These are phyloP conservation scores for Venturia pyrina DNA, from an alignment of 2,329 filamentous ascomycete genomes.

Conservation along the genomic window DNA sequence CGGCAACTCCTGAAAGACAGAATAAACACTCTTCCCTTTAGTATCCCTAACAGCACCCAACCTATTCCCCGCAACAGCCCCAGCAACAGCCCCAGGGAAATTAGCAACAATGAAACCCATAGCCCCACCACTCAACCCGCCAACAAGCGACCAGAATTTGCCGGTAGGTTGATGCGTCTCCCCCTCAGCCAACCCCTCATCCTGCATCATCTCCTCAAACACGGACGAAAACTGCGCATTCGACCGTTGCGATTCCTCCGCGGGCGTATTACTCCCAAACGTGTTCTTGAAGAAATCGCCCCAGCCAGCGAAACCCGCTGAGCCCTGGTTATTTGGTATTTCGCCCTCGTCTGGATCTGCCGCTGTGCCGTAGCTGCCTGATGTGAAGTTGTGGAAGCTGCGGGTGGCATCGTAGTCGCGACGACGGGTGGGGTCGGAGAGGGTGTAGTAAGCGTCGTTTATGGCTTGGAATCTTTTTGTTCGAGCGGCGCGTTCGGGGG, in stretches of 20 bases:
- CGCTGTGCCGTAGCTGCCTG: constrained; percentile 19
- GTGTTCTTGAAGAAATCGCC: constrained; percentile 49
- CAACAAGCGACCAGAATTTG: constrained; percentile 79
- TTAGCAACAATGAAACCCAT: constrained; percentile 95
- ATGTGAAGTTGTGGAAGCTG: constrained; percentile 38
- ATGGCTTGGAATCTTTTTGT: constrained; percentile 87
- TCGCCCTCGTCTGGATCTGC: constrained; percentile 37
- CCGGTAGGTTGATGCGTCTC: constrained; percentile 50
- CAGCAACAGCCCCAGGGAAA: constrained; percentile 77
- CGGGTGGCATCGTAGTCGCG: constrained; percentile 76
- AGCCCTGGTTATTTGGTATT: constrained; percentile 31
- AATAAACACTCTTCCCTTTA: constrained; percentile 89
- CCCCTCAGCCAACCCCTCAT: constrained; percentile 59
- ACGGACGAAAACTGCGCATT: constrained; percentile 69
- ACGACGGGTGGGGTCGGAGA: constrained; percentile 68
- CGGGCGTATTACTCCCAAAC: constrained; percentile 10
- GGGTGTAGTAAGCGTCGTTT: constrained; percentile 87
- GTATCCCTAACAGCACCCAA: constrained; percentile 84
- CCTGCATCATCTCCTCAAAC: constrained; percentile 45
- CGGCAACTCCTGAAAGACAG: constrained; percentile 81
- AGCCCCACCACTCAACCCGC: constrained; percentile 76
- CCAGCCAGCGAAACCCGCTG: constrained; percentile 63
- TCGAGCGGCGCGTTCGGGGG: constrained; percentile 68
- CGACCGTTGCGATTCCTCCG: constrained; percentile 3
- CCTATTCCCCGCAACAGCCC: constrained; percentile 83